Conservation (phyloP, 257 asterid genomes). For the Penstemon eatonii region DNA sequence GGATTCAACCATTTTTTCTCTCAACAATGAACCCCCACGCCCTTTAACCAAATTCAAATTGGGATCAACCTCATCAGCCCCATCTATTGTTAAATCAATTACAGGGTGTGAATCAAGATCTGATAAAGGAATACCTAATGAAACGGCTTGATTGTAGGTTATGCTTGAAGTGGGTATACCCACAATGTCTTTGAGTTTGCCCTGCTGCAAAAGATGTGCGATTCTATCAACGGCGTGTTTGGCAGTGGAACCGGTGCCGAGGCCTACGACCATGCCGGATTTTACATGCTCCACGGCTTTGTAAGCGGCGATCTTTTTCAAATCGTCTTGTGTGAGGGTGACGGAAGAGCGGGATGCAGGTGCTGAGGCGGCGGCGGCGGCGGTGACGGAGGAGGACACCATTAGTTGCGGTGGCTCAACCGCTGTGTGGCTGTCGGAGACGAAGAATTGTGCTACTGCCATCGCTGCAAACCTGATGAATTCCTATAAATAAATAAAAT, state of each 20-base stretch:
- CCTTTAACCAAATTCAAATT: conserved; percentile 67
- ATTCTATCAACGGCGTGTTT: conserved; percentile 66
- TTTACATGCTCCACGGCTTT: conserved; percentile 64
- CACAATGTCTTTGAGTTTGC: conserved; percentile 48
- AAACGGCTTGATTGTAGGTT: conserved; percentile 59
- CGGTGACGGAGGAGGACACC: conserved; percentile 33
- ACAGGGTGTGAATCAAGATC: conserved; percentile 61
- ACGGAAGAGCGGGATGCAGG: conserved; percentile 15
- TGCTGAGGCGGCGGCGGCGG: conserved; percentile 13
- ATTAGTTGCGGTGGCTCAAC: conserved; percentile 36
- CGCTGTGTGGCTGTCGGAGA: conserved; percentile 34
- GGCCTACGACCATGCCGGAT: conserved; percentile 66
- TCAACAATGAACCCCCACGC: conserved; percentile 56
- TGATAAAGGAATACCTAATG: conserved; percentile 57
- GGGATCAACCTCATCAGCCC: conserved; percentile 72
- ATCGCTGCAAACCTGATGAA: conserved; percentile 24
- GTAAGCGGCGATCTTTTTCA: conserved; percentile 59
- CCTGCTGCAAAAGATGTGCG: conserved; percentile 48
- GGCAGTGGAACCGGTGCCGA: conserved; percentile 67
- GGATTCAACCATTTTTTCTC: conserved; percentile 65
- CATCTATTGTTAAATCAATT: conserved; percentile 66
- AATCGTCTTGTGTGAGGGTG: conserved; percentile 56
- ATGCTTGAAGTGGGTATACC: conserved; percentile 57
- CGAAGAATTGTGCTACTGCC: conserved; percentile 53
- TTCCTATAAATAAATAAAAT: neutral